phyloP scores from a whole-genome alignment of 2,329 filamentous ascomycete species.

The Aureobasidium leucospermi region DNA sequence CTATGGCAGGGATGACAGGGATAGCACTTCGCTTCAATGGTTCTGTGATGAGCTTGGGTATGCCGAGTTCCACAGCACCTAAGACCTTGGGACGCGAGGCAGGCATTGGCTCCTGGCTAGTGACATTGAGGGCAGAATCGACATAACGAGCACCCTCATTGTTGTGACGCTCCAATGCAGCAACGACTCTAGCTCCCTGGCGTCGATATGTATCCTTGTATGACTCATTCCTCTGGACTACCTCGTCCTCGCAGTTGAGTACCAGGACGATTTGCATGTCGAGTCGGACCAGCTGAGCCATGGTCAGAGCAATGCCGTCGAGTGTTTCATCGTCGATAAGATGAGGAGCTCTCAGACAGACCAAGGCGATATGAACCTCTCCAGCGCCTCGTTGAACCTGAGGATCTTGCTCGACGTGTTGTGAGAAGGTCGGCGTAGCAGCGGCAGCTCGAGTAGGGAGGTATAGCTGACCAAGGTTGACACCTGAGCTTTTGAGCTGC shows the following conservation, averaged over 20 bases:
- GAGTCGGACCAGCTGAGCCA: constrained; percentile 74
- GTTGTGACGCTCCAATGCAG: constrained; percentile 64
- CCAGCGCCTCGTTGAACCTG: constrained; percentile 10
- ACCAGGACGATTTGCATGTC: constrained; percentile 79
- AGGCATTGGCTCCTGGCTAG: constrained; percentile 20
- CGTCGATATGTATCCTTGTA: constrained; percentile 29
- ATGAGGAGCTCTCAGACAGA: constrained; percentile 74
- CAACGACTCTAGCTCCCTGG: constrained; percentile 67
- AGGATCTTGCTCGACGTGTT: constrained; percentile 33
- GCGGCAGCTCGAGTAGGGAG: constrained; percentile 50
- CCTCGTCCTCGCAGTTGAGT: constrained; percentile 56
- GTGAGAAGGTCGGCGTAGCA: constrained; percentile 52
- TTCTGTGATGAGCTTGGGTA: constrained; percentile 50
- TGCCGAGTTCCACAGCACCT: constrained; percentile 33
- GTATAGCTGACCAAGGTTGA: constrained; percentile 57
- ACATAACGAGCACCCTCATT: constrained; percentile 62
- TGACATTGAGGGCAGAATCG: constrained; percentile 45
- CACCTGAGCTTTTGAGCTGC: constrained; percentile 38
- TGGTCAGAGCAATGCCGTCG: constrained; percentile 69
- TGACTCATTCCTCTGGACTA: not conserved
- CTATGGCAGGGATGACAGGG: constrained; percentile 60
- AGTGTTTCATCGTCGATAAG: constrained; percentile 61
- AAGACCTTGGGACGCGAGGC: constrained; percentile 29
- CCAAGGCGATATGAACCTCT: constrained; percentile 66
- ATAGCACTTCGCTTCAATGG: constrained; percentile 63